Evolutionary conservation across 805 yeast species (phyloP), one percentile per base, ranked within the genome.

Genomic region (Pichia heedii): DNA sequence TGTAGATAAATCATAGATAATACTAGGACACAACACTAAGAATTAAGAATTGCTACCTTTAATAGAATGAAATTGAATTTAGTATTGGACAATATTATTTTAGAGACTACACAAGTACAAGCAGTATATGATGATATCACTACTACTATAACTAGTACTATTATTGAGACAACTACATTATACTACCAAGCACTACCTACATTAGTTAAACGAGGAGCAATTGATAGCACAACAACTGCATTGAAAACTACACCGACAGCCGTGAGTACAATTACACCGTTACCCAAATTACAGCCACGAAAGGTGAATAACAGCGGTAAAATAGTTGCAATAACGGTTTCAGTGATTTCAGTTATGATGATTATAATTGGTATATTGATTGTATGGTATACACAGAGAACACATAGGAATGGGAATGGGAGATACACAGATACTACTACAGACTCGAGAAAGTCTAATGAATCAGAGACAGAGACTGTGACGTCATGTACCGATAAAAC

Each of bases 201-300:
- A 24, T 54, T 56, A 58, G 45, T 55, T 40, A 55, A 55, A 45
- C 45, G 54, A 20, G 45, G 60, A 42, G 53, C 47, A 13, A 24
- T 8, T 24, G 27, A 24, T 24, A 8, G 10, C 27, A 15, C 32
- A 4, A 8, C 18, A 15, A 13, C 19, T 2, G 16, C 36, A 15
- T n/a, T n/a, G n/a, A n/a, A n/a, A n/a, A n/a, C n/a, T n/a, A n/a
- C n/a, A n/a, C n/a, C n/a, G n/a, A n/a, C n/a, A n/a, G n/a, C n/a
- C n/a, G n/a, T n/a, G n/a, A n/a, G n/a, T n/a, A 34, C 36, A 21
- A 21, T 11, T 12, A 12, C 22, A 19, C 12, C 35, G 6, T 11
- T 19, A 5, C n/a, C 22, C 4, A 30, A 10, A 30, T 7, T 19
- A 8, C 5, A n/a, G n/a, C n/a, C n/a, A n/a, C n/a, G n/a, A n/a